These are phyloP conservation scores for Trichosporon sp. DNA, from an alignment of 1,284 basidiomycete species.

Conservation along the genomic window DNA sequence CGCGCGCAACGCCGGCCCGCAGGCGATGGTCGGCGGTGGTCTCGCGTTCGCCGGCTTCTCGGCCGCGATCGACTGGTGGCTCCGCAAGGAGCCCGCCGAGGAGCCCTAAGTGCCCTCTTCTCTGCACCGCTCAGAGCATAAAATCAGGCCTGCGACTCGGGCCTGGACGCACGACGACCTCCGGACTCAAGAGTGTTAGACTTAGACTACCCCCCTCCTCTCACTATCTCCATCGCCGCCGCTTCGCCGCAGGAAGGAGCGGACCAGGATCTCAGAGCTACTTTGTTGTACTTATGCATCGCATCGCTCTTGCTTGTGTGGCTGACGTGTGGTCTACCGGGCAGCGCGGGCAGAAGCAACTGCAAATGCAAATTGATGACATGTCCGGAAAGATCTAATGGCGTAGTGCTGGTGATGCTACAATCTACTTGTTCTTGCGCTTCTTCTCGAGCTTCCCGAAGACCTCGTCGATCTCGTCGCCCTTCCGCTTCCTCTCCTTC, in stretches of 20 bases:
- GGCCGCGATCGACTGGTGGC: conserved; percentile 76
- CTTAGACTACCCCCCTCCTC: not conserved
- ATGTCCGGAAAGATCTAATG: not conserved
- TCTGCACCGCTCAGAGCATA: not conserved
- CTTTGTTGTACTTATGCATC: conserved; percentile 17
- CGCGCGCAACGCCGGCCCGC: conserved; percentile 77
- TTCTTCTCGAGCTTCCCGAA: conserved; percentile 34
- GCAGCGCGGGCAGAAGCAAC: no score
- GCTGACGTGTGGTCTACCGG: not conserved
- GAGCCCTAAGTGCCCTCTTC: conserved; percentile 53
- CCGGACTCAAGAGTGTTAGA: not conserved
- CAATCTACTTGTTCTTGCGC: conserved; percentile 19
- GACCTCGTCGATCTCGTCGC: conserved; percentile 34
- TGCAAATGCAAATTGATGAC: not conserved
- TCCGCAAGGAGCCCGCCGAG: conserved; percentile 79
- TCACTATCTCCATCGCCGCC: not conserved
- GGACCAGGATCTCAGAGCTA: conserved; percentile 2
- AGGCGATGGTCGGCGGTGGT: conserved; percentile 74
- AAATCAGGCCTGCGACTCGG: not conserved
- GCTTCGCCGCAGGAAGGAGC: not conserved
- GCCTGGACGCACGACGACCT: not conserved
- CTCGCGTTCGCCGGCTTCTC: conserved; percentile 88
- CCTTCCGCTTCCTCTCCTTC: conserved; percentile 12
- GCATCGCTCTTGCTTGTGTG: conserved; percentile 13
- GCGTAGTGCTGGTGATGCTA: conserved; percentile 2